Evolutionary conservation across 768 basidiomycete species (phyloP).

Genomic region (Ramaria sp.): DNA sequence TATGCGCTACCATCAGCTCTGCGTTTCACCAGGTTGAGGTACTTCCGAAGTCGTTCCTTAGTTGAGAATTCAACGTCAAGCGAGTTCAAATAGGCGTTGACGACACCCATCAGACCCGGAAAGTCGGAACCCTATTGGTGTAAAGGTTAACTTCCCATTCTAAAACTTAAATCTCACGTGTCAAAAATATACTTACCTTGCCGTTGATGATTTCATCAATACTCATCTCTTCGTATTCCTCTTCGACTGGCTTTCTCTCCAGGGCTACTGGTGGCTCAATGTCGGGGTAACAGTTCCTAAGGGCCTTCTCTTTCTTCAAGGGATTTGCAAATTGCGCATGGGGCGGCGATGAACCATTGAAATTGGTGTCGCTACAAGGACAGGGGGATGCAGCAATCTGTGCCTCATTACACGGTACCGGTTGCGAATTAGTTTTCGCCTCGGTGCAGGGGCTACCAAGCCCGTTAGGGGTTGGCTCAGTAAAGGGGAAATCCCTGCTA

Average conservation of each 20-base stretch:
- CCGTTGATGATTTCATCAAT: conserved; percentile 91
- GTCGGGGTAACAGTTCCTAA: conserved; percentile 64
- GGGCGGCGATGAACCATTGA: neutral
- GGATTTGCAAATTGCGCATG: too few relatives aligned
- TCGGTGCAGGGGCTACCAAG: neutral
- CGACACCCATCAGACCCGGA: conserved; percentile 73
- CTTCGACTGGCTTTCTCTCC: conserved; percentile 40
- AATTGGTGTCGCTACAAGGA: neutral
- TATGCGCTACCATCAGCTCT: conserved; percentile 63
- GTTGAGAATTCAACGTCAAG: conserved; percentile 62
- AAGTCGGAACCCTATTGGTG: conserved; percentile 45
- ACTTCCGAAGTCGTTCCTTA: conserved; percentile 54
- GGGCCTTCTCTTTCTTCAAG: conserved; percentile 33
- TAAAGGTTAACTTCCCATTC: conserved; percentile 2
- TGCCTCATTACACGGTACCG: neutral
- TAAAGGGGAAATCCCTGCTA: neutral
- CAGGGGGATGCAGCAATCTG: too few relatives aligned
- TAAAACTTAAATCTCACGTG: neutral
- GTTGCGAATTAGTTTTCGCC: neutral
- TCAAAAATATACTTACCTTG: conserved; percentile 39
- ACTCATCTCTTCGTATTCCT: conserved; percentile 89
- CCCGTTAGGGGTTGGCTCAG: neutral
- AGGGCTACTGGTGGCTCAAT: conserved; percentile 38
- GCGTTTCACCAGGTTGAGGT: conserved; percentile 67
- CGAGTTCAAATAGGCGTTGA: conserved; percentile 77